phyloP scores from a whole-genome alignment of 352 stramenopile species.

The Phytophthora pluvialis region DNA sequence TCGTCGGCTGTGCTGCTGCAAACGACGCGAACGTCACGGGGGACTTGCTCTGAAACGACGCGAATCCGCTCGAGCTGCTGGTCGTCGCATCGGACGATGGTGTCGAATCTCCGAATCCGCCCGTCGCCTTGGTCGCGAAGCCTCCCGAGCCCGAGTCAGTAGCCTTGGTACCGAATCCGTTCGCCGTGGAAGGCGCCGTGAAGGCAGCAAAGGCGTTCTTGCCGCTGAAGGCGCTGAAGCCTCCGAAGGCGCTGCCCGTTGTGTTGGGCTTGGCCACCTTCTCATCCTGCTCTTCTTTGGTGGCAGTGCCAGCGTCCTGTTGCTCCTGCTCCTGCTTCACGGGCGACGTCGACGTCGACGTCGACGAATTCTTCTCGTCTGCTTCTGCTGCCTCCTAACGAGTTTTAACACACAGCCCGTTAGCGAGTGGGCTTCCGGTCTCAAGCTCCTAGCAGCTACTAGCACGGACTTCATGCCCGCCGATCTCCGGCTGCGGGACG shows the following conservation, averaged over 20 bases:
- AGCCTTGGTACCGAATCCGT: constrained; percentile 35
- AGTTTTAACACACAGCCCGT: background rate
- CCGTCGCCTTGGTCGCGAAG: constrained; percentile 17
- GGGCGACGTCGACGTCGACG: constrained; percentile 19
- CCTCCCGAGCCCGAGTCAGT: constrained; percentile 10
- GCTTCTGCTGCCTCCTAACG: constrained; percentile 1
- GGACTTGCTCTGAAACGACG: constrained; percentile 54
- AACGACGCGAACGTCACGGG: constrained; percentile 65
- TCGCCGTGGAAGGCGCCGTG: constrained; percentile 25
- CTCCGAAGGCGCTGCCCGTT: constrained; percentile 50
- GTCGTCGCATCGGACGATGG: constrained; percentile 13
- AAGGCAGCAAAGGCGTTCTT: constrained; percentile 60
- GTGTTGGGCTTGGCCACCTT: constrained; percentile 34
- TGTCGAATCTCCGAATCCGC: constrained; percentile 33
- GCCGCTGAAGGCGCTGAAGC: constrained; percentile 59
- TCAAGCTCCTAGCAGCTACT: background rate
- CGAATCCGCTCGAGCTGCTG: constrained; percentile 52
- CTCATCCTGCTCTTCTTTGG: constrained; percentile 23
- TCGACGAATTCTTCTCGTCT: constrained; percentile 14
- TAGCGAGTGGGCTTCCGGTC: constrained; percentile 7
- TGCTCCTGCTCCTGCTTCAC: constrained; percentile 19
- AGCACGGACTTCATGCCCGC: constrained; percentile 29
- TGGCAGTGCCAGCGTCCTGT: constrained; percentile 5
- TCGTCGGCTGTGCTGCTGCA: constrained; percentile 43
- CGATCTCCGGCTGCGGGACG: constrained; percentile 30